A percentile compares a stretch with the other conserved stretches of the same genome.
These are phyloP conservation scores for Pleurotus eryngii DNA, from an alignment of 768 basidiomycete species.

Conservation along the genomic window DNA sequence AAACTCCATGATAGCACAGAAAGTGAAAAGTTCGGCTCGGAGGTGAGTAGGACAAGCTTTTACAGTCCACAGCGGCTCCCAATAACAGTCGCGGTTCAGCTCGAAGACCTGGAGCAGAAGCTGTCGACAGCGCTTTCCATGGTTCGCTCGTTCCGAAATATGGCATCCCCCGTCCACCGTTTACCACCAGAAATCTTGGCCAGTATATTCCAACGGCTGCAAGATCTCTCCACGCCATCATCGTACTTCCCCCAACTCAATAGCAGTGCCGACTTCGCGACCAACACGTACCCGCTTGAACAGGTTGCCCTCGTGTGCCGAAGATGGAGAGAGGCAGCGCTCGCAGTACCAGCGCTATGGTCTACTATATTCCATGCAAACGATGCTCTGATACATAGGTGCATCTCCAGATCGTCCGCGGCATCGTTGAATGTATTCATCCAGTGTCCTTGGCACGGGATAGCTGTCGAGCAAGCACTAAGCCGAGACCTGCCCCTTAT, in stretches of 20 bases:
- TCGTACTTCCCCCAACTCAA: slow-evolving; percentile 4
- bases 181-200: slow-evolving; percentile 1
- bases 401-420: background rate
- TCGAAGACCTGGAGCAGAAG: background rate
- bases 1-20: too few species aligned
- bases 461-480: background rate
- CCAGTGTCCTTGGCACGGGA: background rate
- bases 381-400: background rate
- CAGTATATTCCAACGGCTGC: background rate
- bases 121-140: slow-evolving; percentile 4
- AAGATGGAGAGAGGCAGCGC: slow-evolving; percentile 3
- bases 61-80: too few species aligned
- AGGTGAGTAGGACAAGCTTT: too few species aligned
- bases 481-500: slow-evolving; percentile 1
- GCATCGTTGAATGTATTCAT: slow-evolving; percentile 2
- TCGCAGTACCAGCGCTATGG: slow-evolving; percentile 2
- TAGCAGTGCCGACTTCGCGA: background rate
- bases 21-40: too few species aligned
- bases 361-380: slow-evolving; percentile 2
- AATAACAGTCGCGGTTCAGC: background rate
- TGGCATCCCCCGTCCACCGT: slow-evolving; percentile 5
- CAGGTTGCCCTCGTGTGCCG: slow-evolving; percentile 2
- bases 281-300: slow-evolving; percentile 1
- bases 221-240: slow-evolving; percentile 6
- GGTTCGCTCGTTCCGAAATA: slow-evolving; percentile 3